These are phyloP conservation scores for Solanum pimpinellifolium DNA, from an alignment of 257 asterid species.

Conservation along the genomic window DNA sequence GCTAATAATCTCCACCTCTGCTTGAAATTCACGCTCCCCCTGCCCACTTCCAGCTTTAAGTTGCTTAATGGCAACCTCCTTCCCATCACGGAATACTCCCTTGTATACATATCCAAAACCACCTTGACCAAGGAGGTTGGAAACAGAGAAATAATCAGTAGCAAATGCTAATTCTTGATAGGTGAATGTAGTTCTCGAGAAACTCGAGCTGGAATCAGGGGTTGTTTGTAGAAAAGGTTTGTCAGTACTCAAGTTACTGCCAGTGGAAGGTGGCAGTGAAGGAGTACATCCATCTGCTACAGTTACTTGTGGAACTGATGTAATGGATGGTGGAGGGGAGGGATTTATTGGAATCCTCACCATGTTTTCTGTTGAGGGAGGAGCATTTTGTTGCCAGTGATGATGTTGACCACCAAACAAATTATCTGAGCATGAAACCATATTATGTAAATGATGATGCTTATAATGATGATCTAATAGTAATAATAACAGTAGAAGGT, in stretches of 20 bases:
- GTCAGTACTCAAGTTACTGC: constrained; percentile 30
- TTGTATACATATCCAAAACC: constrained; percentile 87
- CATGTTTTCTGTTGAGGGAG: constrained; percentile 13
- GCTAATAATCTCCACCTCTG: constrained; percentile 80
- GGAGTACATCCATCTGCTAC: constrained; percentile 22
- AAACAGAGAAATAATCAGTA: constrained; percentile 39
- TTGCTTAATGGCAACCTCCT: constrained; percentile 71
- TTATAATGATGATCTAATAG: neutral
- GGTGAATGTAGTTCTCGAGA: constrained; percentile 42
- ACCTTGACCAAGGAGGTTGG: constrained; percentile 79
- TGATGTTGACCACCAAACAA: constrained; percentile 19
- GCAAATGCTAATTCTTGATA: constrained; percentile 70
- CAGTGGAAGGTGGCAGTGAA: constrained; percentile 24
- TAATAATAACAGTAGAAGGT: neutral
- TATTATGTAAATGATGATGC: neutral
- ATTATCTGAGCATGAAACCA: constrained; percentile 19
- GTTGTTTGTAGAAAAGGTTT: constrained; percentile 12
- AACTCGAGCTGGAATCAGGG: constrained; percentile 10
- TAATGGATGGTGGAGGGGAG: constrained; percentile 11
- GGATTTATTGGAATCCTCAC: constrained; percentile 16
- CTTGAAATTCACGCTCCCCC: constrained; percentile 98
- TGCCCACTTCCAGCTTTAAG: constrained; percentile 76
- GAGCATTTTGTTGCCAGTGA: constrained; percentile 22
- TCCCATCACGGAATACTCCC: constrained; percentile 67
- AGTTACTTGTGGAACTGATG: constrained; percentile 23